These are phyloP conservation scores for Pichia eremophila DNA, from an alignment of 805 yeast species.

Conservation along the genomic window DNA sequence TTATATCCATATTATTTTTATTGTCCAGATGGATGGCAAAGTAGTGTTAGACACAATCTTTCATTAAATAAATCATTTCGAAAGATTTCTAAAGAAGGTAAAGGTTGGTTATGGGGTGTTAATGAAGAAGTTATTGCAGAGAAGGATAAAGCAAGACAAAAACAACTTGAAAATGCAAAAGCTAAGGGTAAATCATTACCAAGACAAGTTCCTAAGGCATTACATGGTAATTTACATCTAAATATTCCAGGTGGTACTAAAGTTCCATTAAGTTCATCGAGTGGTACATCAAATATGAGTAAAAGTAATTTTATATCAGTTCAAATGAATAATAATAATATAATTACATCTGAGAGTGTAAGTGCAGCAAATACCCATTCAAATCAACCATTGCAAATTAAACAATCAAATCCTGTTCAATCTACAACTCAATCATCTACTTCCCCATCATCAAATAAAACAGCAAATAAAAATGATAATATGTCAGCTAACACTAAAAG, in stretches of 20 bases:
- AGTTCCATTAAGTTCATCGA: neutral
- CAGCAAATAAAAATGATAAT: conserved; percentile 1
- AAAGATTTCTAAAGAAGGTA: conserved; percentile 77
- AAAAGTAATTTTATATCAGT: neutral
- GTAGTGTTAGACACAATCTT: conserved; percentile 82
- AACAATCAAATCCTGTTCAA: neutral
- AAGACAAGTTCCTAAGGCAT: neutral
- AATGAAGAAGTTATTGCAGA: conserved; percentile 81
- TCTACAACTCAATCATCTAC: conserved; percentile 4
- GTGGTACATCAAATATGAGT: neutral
- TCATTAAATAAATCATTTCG: conserved; percentile 79
- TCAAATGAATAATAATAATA: neutral
- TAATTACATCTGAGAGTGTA: neutral
- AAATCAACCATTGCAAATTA: neutral
- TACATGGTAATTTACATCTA: neutral
- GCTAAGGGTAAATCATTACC: conserved; percentile 13
- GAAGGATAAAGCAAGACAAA: conserved; percentile 59
- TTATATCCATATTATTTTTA: conserved; percentile 85
- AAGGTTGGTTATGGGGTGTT: conserved; percentile 91
- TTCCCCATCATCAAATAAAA: neutral
- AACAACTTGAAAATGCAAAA: conserved; percentile 51
- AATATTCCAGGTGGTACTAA: neutral
- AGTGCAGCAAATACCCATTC: conserved; percentile 15
- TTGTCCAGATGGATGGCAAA: conserved; percentile 98
- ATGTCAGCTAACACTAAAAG: conserved; percentile 40